phyloP scores from a whole-genome alignment of 2,329 filamentous ascomycete genomes.

The Triangularia setosa region DNA sequence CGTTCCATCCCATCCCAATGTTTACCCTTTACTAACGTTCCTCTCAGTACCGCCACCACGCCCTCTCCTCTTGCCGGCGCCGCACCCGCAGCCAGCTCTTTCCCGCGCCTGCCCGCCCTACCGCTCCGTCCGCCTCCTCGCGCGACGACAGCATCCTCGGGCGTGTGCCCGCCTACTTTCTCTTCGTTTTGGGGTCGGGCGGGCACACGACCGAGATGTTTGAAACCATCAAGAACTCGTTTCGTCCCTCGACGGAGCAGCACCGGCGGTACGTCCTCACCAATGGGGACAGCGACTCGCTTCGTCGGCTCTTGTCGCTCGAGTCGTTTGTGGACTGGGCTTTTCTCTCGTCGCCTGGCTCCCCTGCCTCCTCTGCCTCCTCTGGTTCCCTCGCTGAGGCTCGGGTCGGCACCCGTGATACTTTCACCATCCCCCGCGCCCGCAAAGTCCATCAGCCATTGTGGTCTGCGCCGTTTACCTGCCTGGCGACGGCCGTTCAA shows the following conservation, averaged over 20 bases:
- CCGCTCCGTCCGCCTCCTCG: background rate
- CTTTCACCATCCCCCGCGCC: conserved; percentile 70
- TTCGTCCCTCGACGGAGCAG: conserved; percentile 46
- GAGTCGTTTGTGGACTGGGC: conserved; percentile 45
- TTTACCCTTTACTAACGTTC: background rate
- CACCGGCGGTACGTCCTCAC: conserved; percentile 81
- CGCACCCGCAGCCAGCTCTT: background rate
- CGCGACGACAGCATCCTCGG: background rate
- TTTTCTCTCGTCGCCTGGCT: no score
- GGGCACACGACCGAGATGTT: conserved; percentile 96
- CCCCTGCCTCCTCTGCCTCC: no score
- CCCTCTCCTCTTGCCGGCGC: conserved; percentile 12
- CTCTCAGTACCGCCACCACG: conserved; percentile 19
- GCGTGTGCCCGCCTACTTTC: conserved; percentile 48
- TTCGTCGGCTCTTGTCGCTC: conserved; percentile 59
- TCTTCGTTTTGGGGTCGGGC: conserved; percentile 85
- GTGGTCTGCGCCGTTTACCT: conserved; percentile 66
- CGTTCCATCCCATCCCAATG: no score
- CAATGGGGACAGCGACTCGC: conserved; percentile 70
- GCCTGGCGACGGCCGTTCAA: conserved; percentile 55
- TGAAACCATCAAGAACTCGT: conserved; percentile 66
- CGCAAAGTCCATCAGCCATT: conserved; percentile 78
- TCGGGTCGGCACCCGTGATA: conserved; percentile 51
- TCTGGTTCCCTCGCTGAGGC: conserved; percentile 24
- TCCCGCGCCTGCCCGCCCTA: conserved; percentile 12